These are phyloP conservation scores for Xylaria sp. DNA, from an alignment of 2,329 filamentous ascomycete species.

Conservation along the genomic window DNA sequence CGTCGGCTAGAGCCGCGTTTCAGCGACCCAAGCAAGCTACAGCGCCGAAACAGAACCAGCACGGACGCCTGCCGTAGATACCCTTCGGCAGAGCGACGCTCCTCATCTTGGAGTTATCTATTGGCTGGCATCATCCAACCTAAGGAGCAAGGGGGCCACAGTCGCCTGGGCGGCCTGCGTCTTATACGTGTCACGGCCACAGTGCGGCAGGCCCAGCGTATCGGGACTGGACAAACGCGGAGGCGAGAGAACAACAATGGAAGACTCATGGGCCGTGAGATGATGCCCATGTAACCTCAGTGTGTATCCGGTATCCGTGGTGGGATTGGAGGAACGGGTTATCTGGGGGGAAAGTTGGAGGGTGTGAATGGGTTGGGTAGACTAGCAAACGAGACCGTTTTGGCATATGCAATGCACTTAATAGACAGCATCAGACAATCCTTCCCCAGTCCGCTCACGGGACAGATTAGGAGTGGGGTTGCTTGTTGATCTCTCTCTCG, in stretches of 20 bases:
- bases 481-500: constrained; percentile 1
- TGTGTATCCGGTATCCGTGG: not conserved
- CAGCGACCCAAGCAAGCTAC: not conserved
- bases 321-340: constrained; percentile 13
- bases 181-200: constrained; percentile 25
- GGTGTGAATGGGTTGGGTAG: constrained; percentile 11
- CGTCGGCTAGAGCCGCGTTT: constrained; percentile 21
- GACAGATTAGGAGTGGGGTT: constrained; percentile 16
- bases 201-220: constrained; percentile 30
- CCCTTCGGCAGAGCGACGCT: constrained; percentile 1
- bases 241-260: constrained; percentile 15
- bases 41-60: constrained; percentile 2
- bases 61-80: constrained; percentile 1
- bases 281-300: constrained; percentile 9
- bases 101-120: constrained; percentile 11
- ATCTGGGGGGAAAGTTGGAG: constrained; percentile 1
- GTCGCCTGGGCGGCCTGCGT: constrained; percentile 19
- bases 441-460: constrained; percentile 7
- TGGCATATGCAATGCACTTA: constrained; percentile 21
- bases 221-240: constrained; percentile 21
- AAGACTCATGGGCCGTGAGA: constrained; percentile 24
- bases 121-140: constrained; percentile 15
- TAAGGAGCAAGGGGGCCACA: constrained; percentile 22
- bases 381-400: constrained; percentile 8
- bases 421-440: constrained; percentile 13